These are phyloP conservation scores for Posidonia australis DNA, from an alignment of 106 monocot species.

Conservation along the genomic window DNA sequence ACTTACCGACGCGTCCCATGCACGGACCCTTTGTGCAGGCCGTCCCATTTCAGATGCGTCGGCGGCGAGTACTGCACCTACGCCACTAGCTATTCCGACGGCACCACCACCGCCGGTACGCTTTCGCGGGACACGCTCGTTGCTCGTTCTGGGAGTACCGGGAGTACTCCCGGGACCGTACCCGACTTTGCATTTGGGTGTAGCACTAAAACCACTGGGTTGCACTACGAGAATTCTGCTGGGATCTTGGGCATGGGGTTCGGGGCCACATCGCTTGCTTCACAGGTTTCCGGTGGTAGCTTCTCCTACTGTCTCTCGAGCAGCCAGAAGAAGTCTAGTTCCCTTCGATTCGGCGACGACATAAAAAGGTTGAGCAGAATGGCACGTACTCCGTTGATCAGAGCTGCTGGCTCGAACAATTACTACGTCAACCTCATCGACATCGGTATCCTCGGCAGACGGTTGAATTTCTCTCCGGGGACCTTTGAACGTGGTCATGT, in stretches of 20 bases:
- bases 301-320: background rate
- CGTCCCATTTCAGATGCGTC: too few species aligned
- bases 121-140: background rate
- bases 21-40: background rate
- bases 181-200: background rate
- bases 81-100: background rate
- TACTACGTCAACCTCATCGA: background rate
- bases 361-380: background rate
- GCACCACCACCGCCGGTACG: background rate
- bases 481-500: background rate
- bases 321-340: background rate
- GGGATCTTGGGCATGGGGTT: background rate
- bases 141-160: background rate
- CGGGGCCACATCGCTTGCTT: background rate
- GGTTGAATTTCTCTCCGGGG: background rate
- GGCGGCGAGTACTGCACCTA: background rate
- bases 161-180: background rate
- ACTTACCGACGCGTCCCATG: background rate
- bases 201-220: background rate
- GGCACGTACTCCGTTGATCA: background rate
- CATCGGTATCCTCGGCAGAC: background rate
- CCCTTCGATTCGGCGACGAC: background rate
- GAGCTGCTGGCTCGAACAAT: background rate
- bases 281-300: background rate
- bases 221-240: background rate